Conservation (phyloP, 306 rosid genomes). For the Prunus campanulata region DNA sequence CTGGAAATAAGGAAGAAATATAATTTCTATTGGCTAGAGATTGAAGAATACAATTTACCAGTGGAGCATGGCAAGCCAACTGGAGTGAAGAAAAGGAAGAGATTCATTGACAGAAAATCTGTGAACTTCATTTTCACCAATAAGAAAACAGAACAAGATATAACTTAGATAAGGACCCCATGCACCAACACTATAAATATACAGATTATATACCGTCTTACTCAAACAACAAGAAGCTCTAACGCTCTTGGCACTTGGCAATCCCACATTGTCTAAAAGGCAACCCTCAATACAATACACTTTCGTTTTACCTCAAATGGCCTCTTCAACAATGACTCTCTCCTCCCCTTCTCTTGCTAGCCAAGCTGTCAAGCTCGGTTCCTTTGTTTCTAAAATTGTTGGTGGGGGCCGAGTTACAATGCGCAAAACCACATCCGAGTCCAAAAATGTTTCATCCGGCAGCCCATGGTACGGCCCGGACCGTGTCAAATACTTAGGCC, state of each 20-base stretch:
- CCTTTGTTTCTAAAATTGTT: constrained; percentile 16
- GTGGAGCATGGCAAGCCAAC: no score
- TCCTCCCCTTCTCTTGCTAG: constrained; percentile 33
- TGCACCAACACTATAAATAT: no score
- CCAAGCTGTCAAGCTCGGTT: constrained; percentile 25
- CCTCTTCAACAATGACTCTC: constrained; percentile 30
- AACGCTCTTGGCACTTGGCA: no score
- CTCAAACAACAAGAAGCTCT: no score
- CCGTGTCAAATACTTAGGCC: constrained; percentile 35
- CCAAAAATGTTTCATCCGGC: constrained; percentile 21
- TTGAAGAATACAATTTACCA: no score
- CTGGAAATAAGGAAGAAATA: neutral
- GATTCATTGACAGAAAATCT: neutral
- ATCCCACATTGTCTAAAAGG: no score
- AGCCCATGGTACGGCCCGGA: constrained; percentile 40
- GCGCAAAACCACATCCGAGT: constrained; percentile 16
- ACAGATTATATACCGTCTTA: no score
- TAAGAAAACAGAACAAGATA: neutral
- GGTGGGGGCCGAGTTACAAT: constrained; percentile 26
- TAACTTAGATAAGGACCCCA: no score
- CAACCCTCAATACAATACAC: no score
- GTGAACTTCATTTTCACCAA: constrained; percentile 1
- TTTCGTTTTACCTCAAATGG: constrained; percentile 4
- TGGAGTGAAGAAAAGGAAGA: no score
- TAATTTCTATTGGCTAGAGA: no score